A percentile compares a stretch with the other conserved stretches of the same genome.
Evolutionary conservation across 495 filamentous ascomycete species (phyloP).

Genomic region (Penicillium robsamsonii): DNA sequence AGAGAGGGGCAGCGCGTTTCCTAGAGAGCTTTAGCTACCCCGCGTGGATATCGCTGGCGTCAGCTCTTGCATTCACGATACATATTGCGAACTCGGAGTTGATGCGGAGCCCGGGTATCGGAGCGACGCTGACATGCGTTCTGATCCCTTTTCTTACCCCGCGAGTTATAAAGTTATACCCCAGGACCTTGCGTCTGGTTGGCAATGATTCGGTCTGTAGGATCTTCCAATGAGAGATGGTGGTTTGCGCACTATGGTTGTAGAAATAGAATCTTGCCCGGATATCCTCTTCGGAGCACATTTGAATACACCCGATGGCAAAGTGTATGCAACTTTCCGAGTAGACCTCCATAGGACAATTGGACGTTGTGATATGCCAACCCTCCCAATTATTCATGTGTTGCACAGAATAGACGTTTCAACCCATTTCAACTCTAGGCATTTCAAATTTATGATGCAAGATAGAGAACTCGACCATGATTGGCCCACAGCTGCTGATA

Average conservation of each 20-base stretch:
- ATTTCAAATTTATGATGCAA: not conserved
- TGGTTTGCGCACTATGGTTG: not conserved
- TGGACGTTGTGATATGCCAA: not conserved
- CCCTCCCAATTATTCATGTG: not conserved
- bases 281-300: not conserved
- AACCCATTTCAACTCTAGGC: slow-evolving; percentile 1
- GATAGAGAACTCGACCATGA: not conserved
- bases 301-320: not conserved
- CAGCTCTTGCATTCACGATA: slow-evolving; percentile 4
- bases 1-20: slow-evolving; percentile 1
- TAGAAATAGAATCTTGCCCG: not conserved
- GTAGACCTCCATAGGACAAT: not conserved
- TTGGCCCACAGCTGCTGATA: slow-evolving; percentile 3
- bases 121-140: not conserved
- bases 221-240: slow-evolving; percentile 4
- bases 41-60: not conserved
- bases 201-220: not conserved
- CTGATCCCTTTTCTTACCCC: slow-evolving; percentile 2
- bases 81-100: slow-evolving; percentile 1
- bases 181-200: slow-evolving; percentile 3
- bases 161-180: slow-evolving; percentile 7
- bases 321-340: not conserved
- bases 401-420: slow-evolving; percentile 2
- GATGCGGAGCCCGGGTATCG: slow-evolving; percentile 1
- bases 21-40: slow-evolving; percentile 10